A percentile compares a stretch with the other conserved stretches of the same genome.
These are phyloP conservation scores for Pterulicium gracile DNA, from an alignment of 1,284 basidiomycete species.

Conservation along the genomic window DNA sequence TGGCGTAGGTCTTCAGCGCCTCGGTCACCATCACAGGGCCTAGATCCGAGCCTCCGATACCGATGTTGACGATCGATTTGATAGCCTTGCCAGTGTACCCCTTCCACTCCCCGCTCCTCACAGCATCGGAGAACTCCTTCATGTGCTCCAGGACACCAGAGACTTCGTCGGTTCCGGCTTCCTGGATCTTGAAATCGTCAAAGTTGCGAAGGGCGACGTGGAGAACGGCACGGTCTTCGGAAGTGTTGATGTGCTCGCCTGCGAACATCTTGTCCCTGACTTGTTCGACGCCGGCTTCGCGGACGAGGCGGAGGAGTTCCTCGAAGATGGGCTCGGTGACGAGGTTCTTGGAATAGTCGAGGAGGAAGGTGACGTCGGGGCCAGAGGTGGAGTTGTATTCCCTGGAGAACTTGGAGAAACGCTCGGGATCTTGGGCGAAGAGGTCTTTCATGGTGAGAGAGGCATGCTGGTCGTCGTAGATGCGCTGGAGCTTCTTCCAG, in stretches of 20 bases:
- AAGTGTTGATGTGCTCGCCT: conserved; percentile 97
- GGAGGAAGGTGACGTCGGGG: conserved; percentile 70
- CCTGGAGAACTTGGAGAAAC: conserved; percentile 81
- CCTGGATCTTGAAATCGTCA: conserved; percentile 63
- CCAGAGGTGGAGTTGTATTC: conserved; percentile 62
- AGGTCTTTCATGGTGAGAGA: conserved; percentile 84
- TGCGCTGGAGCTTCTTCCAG: conserved; percentile 87
- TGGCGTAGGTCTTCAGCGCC: conserved; percentile 88
- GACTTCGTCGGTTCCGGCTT: conserved; percentile 81
- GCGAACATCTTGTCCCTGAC: conserved; percentile 90
- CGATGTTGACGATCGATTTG: conserved; percentile 95
- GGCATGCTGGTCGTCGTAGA: conserved; percentile 69
- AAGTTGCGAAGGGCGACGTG: conserved; percentile 93
- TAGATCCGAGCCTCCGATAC: conserved; percentile 96
- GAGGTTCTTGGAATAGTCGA: conserved; percentile 97
- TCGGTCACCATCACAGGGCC: conserved; percentile 99
- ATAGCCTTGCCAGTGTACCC: conserved; percentile 97
- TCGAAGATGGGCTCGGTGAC: conserved; percentile 80
- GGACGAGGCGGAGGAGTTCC: conserved; percentile 69
- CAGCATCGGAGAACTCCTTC: conserved; percentile 77
- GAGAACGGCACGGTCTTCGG: conserved; percentile 92
- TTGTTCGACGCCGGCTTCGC: conserved; percentile 80
- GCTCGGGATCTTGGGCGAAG: conserved; percentile 78
- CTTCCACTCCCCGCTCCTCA: conserved; percentile 86
- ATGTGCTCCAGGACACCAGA: conserved; percentile 83